A percentile compares a stretch with the other conserved stretches of the same genome.
phyloP scores from a whole-genome alignment of 305 asterid genomes.

The Solanum hybrid region DNA sequence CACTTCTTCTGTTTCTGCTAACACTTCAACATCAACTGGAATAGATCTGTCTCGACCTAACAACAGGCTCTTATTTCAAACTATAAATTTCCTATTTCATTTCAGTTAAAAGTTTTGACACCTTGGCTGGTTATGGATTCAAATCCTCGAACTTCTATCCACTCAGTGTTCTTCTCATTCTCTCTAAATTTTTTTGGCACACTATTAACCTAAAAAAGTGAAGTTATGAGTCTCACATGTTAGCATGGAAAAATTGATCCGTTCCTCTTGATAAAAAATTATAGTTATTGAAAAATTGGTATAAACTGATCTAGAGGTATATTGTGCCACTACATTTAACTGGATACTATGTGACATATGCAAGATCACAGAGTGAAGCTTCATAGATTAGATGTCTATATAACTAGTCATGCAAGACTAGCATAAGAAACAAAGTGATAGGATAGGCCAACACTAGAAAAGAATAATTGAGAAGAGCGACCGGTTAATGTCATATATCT shows the following conservation, averaged over 20 bases:
- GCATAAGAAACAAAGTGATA: background rate
- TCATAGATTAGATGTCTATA: background rate
- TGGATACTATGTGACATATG: background rate
- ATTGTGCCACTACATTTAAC: background rate
- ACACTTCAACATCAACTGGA: background rate
- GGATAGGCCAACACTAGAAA: background rate
- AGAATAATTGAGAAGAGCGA: background rate
- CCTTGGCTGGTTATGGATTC: conserved; percentile 59
- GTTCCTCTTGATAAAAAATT: background rate
- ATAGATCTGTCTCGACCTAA: background rate
- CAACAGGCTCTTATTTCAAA: background rate
- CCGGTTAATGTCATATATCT: background rate
- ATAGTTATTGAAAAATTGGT: background rate
- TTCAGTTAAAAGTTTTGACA: conserved; percentile 28
- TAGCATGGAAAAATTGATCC: background rate
- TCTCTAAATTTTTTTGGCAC: conserved; percentile 31
- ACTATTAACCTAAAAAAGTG: background rate
- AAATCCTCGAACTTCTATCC: conserved; percentile 43
- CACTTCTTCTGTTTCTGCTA: background rate
- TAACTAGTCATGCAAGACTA: background rate
- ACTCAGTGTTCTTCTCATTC: conserved; percentile 21
- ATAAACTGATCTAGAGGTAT: background rate
- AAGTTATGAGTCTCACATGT: background rate
- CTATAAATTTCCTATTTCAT: background rate
- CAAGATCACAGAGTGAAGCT: background rate